A percentile compares a stretch with the other conserved stretches of the same genome.
Conservation (phyloP, 305 asterid species). For the Plantago lanceolata region DNA sequence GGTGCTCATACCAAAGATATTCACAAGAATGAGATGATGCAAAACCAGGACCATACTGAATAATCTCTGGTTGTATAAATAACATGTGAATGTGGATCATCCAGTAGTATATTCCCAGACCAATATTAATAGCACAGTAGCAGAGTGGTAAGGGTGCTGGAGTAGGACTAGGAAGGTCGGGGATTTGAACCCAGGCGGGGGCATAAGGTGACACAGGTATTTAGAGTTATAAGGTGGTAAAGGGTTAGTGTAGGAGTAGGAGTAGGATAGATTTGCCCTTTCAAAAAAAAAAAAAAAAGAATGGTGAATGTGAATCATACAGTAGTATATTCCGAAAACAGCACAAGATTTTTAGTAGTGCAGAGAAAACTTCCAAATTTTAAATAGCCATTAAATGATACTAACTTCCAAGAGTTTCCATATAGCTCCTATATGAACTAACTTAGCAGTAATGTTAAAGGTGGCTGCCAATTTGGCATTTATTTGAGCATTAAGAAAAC, state of each 20-base stretch:
- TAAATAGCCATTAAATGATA: constrained; percentile 4
- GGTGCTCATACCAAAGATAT: neutral
- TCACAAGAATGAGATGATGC: neutral
- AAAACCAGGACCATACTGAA: neutral
- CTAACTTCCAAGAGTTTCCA: neutral
- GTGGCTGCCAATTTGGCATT: constrained; percentile 5
- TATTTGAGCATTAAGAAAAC: constrained; percentile 15
- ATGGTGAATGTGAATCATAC: neutral
- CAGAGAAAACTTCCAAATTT: neutral
- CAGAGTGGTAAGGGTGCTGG: too few relatives aligned
- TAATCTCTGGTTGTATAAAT: neutral
- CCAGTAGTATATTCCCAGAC: neutral
- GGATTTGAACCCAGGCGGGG: too few relatives aligned
- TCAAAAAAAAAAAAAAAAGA: too few relatives aligned
- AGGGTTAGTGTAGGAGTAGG: too few relatives aligned
- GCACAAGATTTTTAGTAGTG: neutral
- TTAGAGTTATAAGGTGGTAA: too few relatives aligned
- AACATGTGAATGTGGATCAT: neutral
- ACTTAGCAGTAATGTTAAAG: neutral
- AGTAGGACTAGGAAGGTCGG: too few relatives aligned
- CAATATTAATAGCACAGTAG: too few relatives aligned
- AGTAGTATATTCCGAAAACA: too few relatives aligned
- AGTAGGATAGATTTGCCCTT: too few relatives aligned
- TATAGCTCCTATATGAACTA: neutral
- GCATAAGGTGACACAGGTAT: too few relatives aligned